Evolutionary conservation across 176 grass and related monocot genomes (phyloP).

Genomic region (Musa itinerans): DNA sequence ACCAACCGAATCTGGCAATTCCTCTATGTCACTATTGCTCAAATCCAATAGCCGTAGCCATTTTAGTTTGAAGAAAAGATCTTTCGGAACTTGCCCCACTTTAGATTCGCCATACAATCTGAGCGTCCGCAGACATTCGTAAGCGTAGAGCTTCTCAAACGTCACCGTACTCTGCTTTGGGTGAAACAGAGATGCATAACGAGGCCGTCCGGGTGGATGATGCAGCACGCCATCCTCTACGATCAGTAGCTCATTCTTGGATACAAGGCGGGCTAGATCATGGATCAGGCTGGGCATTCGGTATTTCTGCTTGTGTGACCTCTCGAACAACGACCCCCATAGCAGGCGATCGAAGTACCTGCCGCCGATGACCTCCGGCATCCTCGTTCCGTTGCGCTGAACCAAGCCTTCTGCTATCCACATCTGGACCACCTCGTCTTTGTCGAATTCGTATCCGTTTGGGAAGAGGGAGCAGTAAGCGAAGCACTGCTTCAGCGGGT

Average conservation of each 20-base stretch:
- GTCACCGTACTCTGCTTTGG: not conserved
- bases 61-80: slow-evolving; percentile 29
- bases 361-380: slow-evolving; percentile 25
- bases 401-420: slow-evolving; percentile 60
- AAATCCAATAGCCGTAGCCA: slow-evolving; percentile 35
- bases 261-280: slow-evolving; percentile 25
- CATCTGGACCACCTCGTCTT: slow-evolving; percentile 40
- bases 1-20: slow-evolving; percentile 34
- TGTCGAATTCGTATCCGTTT: slow-evolving; percentile 36
- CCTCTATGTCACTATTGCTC: slow-evolving; percentile 24
- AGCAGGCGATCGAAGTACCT: slow-evolving; percentile 39
- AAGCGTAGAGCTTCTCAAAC: slow-evolving; percentile 29
- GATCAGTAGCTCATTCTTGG: slow-evolving; percentile 27
- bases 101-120: slow-evolving; percentile 23
- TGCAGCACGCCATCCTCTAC: not conserved
- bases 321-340: slow-evolving; percentile 35
- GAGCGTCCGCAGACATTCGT: slow-evolving; percentile 35
- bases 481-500: slow-evolving; percentile 46
- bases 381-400: slow-evolving; percentile 10
- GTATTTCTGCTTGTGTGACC: slow-evolving; percentile 9
- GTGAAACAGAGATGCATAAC: slow-evolving; percentile 27
- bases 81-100: slow-evolving; percentile 17
- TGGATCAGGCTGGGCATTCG: slow-evolving; percentile 32
- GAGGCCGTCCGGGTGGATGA: not conserved
- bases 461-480: slow-evolving; percentile 47